phyloP scores from a whole-genome alignment of 331 rosid species.

The Spiraea crenata region DNA sequence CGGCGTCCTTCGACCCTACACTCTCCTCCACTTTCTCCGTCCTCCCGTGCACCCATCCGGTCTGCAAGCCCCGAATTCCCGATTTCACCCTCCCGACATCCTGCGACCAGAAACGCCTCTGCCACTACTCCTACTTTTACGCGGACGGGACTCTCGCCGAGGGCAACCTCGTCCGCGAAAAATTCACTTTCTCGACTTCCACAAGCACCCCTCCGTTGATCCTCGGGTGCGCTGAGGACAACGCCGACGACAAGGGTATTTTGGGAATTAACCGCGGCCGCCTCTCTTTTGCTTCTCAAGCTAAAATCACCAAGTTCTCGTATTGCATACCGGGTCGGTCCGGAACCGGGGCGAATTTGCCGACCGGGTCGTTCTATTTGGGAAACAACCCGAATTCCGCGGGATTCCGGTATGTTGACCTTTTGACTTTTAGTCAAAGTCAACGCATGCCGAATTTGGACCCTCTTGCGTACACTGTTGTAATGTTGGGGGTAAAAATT shows the following conservation, averaged over 20 bases:
- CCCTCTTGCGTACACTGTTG: slow-evolving; percentile 66
- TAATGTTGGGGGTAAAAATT: slow-evolving; percentile 61
- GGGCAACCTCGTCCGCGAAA: slow-evolving; percentile 87
- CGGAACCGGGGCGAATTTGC: slow-evolving; percentile 15
- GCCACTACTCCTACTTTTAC: slow-evolving; percentile 90
- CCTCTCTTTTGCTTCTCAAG: slow-evolving; percentile 67
- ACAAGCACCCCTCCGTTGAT: slow-evolving; percentile 63
- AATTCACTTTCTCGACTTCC: slow-evolving; percentile 52
- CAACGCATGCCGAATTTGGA: slow-evolving; percentile 85
- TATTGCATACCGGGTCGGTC: slow-evolving; percentile 62
- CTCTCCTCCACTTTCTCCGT: slow-evolving; percentile 79
- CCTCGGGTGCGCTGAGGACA: slow-evolving; percentile 69
- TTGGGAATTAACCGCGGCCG: slow-evolving; percentile 88
- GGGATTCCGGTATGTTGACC: slow-evolving; percentile 39
- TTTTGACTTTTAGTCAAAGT: slow-evolving; percentile 47
- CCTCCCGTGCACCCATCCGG: slow-evolving; percentile 72
- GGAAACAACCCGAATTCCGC: slow-evolving; percentile 70
- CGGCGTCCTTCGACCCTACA: slow-evolving; percentile 65
- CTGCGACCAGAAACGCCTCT: slow-evolving; percentile 86
- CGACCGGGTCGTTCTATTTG: slow-evolving; percentile 62
- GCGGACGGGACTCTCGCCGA: slow-evolving; percentile 91
- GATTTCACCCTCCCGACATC: slow-evolving; percentile 85
- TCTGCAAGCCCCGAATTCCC: slow-evolving; percentile 82
- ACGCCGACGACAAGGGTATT: slow-evolving; percentile 65
- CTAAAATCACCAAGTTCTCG: slow-evolving; percentile 65